Base-by-base conservation (phyloP, 768 basidiomycete species). In the Auricularia cornea region DNA sequence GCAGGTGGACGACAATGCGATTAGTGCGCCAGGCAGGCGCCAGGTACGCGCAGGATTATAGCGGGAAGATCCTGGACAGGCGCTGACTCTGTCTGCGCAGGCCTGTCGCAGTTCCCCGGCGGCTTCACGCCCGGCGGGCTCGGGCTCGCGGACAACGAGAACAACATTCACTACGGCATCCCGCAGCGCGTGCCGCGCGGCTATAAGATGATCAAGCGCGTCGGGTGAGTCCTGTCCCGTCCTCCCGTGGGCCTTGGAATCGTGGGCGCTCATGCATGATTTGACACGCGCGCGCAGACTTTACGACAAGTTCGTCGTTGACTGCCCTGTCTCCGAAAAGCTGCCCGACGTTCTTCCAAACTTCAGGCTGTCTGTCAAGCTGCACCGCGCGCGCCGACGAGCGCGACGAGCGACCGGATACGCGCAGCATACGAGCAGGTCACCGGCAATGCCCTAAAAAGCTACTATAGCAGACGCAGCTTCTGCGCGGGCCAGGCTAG, bases 141-240 rank as follows among this genome's bases (percentile, higher is more conserved):
- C 8, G 59, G 62, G 26, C 48, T 60, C 30, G n/a, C 18, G 14
- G 29, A 48, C 44, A 48, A n/a, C 60, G 71, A 70, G 26, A 67
- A 63, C 29, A 75, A 73, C 62, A 68, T 78, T 3, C 81, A 92
- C 23, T 98, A 96, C 71, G 95, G 96, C 12, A 94, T 97, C 63
- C 95, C 96, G 0, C 92, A 94, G 70, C 82, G 94, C 28, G 90
- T 97, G 1, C 89, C 93, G 0, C 77, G 96, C 59, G 78, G 95
- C 60, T 87, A 94, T 79, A 96, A 95, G 80, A 98, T 96, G 0
- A 86, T 94, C 72, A 98, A 97, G 79, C 86, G 85, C 71, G 90
- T 96, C 68, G 90, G 90, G 83, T 88, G 67, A 78, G 85, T 57
- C 28, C 28, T 29, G 5, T 29, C 38, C 8, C 38, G 6, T 3